Conservation (phyloP, 495 filamentous ascomycete genomes). For the Daldinia vernicosa region DNA sequence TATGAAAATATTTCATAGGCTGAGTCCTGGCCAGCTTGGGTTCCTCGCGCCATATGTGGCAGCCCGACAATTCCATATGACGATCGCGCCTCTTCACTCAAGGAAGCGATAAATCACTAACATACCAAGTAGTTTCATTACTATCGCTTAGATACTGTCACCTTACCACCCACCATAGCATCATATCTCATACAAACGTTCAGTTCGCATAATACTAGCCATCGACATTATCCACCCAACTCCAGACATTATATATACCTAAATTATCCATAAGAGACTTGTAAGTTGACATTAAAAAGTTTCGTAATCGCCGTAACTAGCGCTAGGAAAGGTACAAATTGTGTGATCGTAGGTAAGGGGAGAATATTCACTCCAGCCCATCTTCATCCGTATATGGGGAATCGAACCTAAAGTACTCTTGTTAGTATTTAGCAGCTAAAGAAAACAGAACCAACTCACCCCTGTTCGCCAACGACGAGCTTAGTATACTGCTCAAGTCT, state of each 20-base stretch:
- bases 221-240: background rate
- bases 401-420: conserved; percentile 29
- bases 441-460: conserved; percentile 43
- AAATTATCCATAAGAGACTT: too few relatives aligned
- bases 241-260: too few relatives aligned
- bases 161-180: background rate
- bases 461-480: conserved; percentile 63
- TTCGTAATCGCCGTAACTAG: too few relatives aligned
- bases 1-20: background rate
- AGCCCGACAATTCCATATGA: background rate
- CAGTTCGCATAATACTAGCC: background rate
- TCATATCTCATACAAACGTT: conserved; percentile 8
- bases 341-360: too few relatives aligned
- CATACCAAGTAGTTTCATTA: too few relatives aligned
- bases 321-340: too few relatives aligned
- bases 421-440: background rate
- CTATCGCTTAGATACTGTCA: too few relatives aligned
- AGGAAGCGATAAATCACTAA: too few relatives aligned
- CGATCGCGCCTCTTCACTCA: background rate
- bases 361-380: background rate
- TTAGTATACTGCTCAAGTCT: conserved; percentile 62
- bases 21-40: background rate
- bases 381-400: conserved; percentile 25
- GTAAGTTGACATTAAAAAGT: too few relatives aligned
- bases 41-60: background rate